phyloP scores from a whole-genome alignment of 2,329 filamentous ascomycete species.

The Xylaria sp. region DNA sequence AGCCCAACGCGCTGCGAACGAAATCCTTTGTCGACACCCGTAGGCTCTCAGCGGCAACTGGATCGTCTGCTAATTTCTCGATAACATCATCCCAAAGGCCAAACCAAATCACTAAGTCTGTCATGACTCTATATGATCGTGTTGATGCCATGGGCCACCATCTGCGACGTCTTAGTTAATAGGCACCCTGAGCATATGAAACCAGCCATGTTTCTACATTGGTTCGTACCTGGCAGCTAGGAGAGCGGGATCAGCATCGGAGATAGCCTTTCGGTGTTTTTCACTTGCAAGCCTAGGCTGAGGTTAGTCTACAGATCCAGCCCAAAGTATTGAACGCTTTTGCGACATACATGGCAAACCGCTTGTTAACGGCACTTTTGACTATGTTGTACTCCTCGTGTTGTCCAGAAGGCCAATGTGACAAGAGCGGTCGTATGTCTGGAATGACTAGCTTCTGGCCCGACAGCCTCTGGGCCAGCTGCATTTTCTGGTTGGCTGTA shows the following conservation, averaged over 20 bases:
- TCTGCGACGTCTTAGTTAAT: constrained; percentile 27
- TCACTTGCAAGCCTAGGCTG: constrained; percentile 18
- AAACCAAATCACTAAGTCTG: constrained; percentile 46
- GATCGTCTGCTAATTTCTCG: constrained; percentile 38
- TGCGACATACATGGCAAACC: constrained; percentile 38
- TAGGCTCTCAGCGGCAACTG: constrained; percentile 37
- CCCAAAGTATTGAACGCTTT: neutral
- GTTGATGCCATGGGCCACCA: constrained; percentile 44
- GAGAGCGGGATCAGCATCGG: constrained; percentile 41
- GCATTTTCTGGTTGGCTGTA: constrained; percentile 37
- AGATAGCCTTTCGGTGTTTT: constrained; percentile 37
- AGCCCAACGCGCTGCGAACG: constrained; percentile 35
- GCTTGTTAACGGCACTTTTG: constrained; percentile 39
- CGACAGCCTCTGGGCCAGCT: constrained; percentile 41
- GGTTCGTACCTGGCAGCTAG: constrained; percentile 43
- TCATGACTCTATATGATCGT: constrained; percentile 40
- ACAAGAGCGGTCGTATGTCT: constrained; percentile 43
- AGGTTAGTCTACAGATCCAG: constrained; percentile 4
- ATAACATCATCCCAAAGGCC: constrained; percentile 45
- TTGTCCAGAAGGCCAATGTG: constrained; percentile 42
- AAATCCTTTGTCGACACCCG: constrained; percentile 43
- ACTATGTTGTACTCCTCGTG: constrained; percentile 41
- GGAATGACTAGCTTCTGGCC: constrained; percentile 45
- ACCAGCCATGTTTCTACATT: neutral
- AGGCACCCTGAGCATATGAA: neutral